Conservation (phyloP, 768 basidiomycete genomes). For the Boletus subparvulus region DNA sequence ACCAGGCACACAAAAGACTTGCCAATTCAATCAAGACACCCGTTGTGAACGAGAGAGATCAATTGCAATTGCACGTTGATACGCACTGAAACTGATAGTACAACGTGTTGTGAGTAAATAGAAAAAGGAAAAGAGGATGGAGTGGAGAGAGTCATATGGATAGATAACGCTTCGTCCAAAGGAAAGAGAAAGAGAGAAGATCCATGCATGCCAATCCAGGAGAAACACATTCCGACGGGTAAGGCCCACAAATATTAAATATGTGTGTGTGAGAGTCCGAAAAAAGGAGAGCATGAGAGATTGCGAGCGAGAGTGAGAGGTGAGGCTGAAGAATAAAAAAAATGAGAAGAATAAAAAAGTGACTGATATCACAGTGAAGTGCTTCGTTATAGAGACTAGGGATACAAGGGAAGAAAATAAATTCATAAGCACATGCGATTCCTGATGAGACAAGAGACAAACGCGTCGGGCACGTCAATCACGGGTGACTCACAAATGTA, state of each 20-base stretch:
- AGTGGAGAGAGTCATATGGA: background rate
- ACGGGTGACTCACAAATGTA: conserved; percentile 20
- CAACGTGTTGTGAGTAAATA: background rate
- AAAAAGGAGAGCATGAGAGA: background rate
- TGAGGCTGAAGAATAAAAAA: background rate
- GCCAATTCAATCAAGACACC: background rate
- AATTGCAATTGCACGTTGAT: background rate
- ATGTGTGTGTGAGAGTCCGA: background rate
- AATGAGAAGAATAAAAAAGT: background rate
- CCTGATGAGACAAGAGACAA: background rate
- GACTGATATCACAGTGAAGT: conserved; percentile 8
- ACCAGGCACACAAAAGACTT: no score
- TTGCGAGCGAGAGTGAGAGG: background rate
- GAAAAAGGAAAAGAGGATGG: background rate
- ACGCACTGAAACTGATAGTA: background rate
- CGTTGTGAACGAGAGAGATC: background rate
- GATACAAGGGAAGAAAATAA: conserved; percentile 7
- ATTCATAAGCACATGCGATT: conserved; percentile 15
- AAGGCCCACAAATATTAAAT: background rate
- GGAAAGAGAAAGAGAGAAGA: background rate
- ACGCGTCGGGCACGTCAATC: conserved; percentile 2
- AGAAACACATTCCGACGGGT: background rate
- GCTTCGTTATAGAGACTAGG: conserved; percentile 14
- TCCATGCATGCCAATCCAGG: background rate
- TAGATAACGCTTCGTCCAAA: background rate